Evolutionary conservation across 2,329 filamentous ascomycete species (phyloP), one percentile per base, ranked within the genome.

Genomic region (Drechslera avenae): DNA sequence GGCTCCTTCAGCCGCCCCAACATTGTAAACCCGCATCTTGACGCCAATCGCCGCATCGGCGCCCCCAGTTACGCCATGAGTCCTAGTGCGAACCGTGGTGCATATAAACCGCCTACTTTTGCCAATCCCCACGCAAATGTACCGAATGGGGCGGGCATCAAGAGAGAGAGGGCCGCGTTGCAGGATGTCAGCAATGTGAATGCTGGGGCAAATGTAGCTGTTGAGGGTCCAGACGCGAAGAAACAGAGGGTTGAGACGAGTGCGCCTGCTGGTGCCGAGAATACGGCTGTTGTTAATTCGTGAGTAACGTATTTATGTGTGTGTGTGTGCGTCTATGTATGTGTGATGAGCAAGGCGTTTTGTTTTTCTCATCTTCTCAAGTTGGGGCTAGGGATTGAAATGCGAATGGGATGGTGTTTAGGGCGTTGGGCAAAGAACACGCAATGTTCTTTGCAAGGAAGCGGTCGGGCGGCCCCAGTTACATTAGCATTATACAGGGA

Each of bases 11-110:
- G 56, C 30, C 59, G 62, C 2, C 57, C 64, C 13, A 81, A 79
- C 51, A 78, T 80, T 33, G 70, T 78, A 35, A 80, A 81, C 47
- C 78, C 79, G 8, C 72, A 79, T 8, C 69, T 75, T 32, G 79
- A 82, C 53, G 58, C 69, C 43, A 75, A 72, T 50, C 68, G 80
- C 14, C 65, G 76, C 21, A 77, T 83, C 14, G 80, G 80, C 79
- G 71, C 63, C 12, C 50, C 58, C 10, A 53, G 39, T 40, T 64
- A 58, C 16, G 68, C 72, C 26, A 73, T 72, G 56, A 78, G 76
- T 64, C 77, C 76, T 7, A 63, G 75, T 52, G 67, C 71, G 31
- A 80, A 78, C 48, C 69, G 78, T 23, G 67, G 66, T 4, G 69
- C 69, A 17, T 81, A 81, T 57, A 77, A 76, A 53, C 76, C 78